Evolutionary conservation across 164 flowering plant genomes (phyloP).

Genomic region (Dillenia turbinata): DNA sequence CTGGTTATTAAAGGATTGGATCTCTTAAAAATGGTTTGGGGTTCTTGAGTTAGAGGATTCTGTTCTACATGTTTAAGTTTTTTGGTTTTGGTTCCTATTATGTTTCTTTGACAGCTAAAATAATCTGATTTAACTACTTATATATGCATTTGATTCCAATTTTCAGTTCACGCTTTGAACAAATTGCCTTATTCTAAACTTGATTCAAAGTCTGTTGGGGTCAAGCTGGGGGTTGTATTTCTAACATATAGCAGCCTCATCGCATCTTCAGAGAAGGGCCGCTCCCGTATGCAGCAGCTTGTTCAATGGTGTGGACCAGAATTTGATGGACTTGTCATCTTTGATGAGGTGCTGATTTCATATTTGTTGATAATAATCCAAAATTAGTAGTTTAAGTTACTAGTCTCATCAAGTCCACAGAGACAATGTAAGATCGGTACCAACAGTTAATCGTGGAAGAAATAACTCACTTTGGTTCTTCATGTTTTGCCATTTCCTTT

Average conservation of each 20-base stretch:
- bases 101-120: too few relatives aligned
- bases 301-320: slow-evolving; percentile 89
- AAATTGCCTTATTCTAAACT: slow-evolving; percentile 97
- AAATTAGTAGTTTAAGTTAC: too few relatives aligned
- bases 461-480: neutral
- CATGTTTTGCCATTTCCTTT: too few relatives aligned
- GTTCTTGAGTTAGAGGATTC: too few relatives aligned
- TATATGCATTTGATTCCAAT: too few relatives aligned
- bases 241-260: slow-evolving; percentile 94
- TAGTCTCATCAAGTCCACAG: too few relatives aligned
- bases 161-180: slow-evolving; percentile 91
- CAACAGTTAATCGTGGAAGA: neutral
- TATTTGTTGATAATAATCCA: neutral
- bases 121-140: too few relatives aligned
- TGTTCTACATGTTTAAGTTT: too few relatives aligned
- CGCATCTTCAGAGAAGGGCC: slow-evolving; percentile 96
- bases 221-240: slow-evolving; percentile 88
- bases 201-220: slow-evolving; percentile 86
- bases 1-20: too few relatives aligned
- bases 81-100: too few relatives aligned
- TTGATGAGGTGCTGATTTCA: slow-evolving; percentile 75
- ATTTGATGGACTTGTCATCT: slow-evolving; percentile 80
- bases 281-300: slow-evolving; percentile 90
- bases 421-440: too few relatives aligned
- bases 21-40: too few relatives aligned